Evolutionary conservation across 169 alveolate species (phyloP).

Genomic region (Plasmodium coatneyi): DNA sequence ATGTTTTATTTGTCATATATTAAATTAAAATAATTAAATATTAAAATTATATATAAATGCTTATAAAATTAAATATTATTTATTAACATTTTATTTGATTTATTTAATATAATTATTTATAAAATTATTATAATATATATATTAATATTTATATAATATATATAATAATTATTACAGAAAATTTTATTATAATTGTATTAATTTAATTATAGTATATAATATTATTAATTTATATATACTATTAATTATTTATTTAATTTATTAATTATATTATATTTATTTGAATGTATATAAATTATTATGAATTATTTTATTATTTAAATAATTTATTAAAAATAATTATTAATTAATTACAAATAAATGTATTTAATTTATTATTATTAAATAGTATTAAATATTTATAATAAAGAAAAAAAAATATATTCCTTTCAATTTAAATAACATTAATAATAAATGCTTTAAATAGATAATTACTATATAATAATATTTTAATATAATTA

Average conservation of each 20-base stretch:
- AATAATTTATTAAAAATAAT: neutral
- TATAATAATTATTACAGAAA: neutral
- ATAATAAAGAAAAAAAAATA: neutral
- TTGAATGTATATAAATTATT: neutral
- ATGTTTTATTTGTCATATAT: neutral
- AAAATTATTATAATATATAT: neutral
- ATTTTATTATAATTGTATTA: neutral
- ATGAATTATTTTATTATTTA: neutral
- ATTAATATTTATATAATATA: neutral
- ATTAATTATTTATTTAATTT: neutral
- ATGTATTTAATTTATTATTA: neutral
- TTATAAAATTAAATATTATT: neutral
- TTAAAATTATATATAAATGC: neutral
- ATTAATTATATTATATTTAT: neutral
- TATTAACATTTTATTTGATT: neutral
- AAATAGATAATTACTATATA: neutral
- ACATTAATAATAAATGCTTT: neutral
- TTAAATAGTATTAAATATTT: neutral
- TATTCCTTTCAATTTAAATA: neutral
- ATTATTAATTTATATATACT: neutral
- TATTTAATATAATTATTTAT: neutral
- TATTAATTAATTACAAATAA: neutral
- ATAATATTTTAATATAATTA: neutral
- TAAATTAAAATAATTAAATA: conserved; percentile 1
- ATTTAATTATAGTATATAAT: neutral